phyloP scores from a whole-genome alignment of 139 green algal species.

The Chlorella sorokiniana region DNA sequence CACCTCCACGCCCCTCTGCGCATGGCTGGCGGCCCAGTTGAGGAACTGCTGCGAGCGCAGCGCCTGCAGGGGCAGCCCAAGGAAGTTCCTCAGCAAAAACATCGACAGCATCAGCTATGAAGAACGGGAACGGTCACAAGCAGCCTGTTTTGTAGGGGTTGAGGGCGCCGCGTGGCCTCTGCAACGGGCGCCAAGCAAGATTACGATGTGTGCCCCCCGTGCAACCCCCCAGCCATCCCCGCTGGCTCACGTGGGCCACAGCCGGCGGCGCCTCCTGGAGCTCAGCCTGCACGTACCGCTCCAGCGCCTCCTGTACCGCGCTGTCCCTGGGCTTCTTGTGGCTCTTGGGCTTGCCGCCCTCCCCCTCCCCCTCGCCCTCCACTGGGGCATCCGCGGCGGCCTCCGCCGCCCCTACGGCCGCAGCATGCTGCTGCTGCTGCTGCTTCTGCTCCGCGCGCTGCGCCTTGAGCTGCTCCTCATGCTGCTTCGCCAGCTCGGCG shows the following conservation, averaged over 20 bases:
- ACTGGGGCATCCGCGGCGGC: not conserved
- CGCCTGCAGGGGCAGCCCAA: not conserved
- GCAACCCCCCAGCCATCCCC: not conserved
- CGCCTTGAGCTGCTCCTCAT: too few species aligned
- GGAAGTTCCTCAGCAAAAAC: not conserved
- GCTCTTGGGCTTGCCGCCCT: not conserved
- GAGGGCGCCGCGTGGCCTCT: too few species aligned
- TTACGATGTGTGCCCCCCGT: too few species aligned
- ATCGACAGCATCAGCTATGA: not conserved
- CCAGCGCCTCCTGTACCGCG: not conserved
- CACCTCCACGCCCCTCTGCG: not conserved
- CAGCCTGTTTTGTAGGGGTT: not conserved
- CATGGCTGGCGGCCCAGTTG: not conserved
- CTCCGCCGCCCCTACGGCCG: not conserved
- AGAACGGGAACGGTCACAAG: not conserved
- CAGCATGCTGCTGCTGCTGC: not conserved
- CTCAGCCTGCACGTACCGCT: not conserved
- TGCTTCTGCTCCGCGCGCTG: not conserved
- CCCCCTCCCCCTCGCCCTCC: too few species aligned
- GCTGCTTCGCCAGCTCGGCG: not conserved
- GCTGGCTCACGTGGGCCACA: not conserved
- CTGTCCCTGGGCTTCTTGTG: constrained; percentile 13
- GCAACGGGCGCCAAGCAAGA: too few species aligned
- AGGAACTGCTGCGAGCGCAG: constrained; percentile 15
- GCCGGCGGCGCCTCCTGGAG: not conserved